Conservation (phyloP, 305 asterid genomes). For the Ruellia speciosa region DNA sequence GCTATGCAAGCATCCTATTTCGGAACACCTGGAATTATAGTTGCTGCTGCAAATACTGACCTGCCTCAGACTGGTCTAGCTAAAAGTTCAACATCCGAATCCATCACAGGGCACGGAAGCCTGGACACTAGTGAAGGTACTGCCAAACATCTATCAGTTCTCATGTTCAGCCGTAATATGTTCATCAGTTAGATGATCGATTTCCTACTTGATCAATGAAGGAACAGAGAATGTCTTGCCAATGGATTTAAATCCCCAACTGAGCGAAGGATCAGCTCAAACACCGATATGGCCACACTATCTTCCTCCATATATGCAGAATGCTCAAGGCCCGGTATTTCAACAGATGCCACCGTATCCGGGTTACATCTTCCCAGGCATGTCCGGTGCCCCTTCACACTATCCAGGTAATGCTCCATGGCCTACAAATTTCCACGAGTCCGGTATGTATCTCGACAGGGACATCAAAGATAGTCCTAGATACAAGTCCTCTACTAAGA, state of each 20-base stretch:
- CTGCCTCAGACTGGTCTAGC: conserved; percentile 23
- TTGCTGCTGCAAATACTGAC: conserved; percentile 42
- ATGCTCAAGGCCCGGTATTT: conserved; percentile 47
- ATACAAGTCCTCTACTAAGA: conserved; percentile 28
- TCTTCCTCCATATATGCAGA: conserved; percentile 44
- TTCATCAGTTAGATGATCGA: conserved; percentile 11
- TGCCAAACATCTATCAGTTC: background rate
- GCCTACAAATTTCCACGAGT: conserved; percentile 39
- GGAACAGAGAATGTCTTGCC: conserved; percentile 39
- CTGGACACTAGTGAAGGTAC: conserved; percentile 46
- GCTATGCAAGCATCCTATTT: conserved; percentile 66
- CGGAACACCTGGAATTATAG: conserved; percentile 42
- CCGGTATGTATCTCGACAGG: conserved; percentile 25
- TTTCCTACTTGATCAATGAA: conserved; percentile 13
- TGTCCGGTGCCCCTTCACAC: conserved; percentile 44
- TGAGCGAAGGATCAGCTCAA: conserved; percentile 41
- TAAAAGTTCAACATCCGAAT: conserved; percentile 38
- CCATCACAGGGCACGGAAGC: conserved; percentile 39
- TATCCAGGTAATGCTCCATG: conserved; percentile 41
- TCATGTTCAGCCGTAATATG: background rate
- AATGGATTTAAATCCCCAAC: conserved; percentile 32
- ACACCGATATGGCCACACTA: conserved; percentile 44
- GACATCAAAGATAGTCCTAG: conserved; percentile 27
- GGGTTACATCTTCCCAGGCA: conserved; percentile 48
- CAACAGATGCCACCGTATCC: conserved; percentile 50